Base-by-base conservation (phyloP, 2,329 filamentous ascomycete genomes). In the Xylariales sp. region DNA sequence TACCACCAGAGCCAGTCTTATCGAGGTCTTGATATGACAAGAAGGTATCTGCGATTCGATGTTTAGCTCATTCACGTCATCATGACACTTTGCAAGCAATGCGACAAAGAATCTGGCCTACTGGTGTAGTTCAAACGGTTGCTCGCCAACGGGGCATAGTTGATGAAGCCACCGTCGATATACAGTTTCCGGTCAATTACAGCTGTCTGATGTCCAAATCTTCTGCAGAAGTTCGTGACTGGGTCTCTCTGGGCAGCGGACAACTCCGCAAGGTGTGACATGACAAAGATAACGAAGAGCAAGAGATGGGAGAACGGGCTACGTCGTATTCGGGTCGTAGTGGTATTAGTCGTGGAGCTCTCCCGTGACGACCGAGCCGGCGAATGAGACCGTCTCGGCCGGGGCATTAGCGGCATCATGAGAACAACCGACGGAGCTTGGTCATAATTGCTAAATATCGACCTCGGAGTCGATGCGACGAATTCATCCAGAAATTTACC, bases 81-180 rank as follows among this genome's bases (percentile, higher is more conserved):
- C 35, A 35, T 31, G 14, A 31, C 4, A 7, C 18, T 10, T 36
- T 11, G 5, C 12, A 33, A 22, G 10, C 7, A 33, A 25, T n/a
- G 20, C 5, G 9, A 10, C 24, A n/a, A 20, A 20, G 25, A 34
- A 29, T 18, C 3, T 19, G 4, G 18, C 73, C 42, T 63, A 81
- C 78, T 82, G 15, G 76, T 72, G 50, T 74, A 73, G 48, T 81
- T 80, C 12, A 59, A 56, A 1, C 68, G 62, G 49, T 71, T 69
- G 31, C 66, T 58, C 3, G 66, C 56, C 15, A 74, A 59, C 2
- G 73, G 67, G 49, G 69, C 74, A 60, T 73, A 80, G 50, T 76
- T 72, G 20, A 82, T 54, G 40, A 74, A 61, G 4, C 79, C 79
- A 27, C 80, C 80, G 51, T 84, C 78, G 39, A 84, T 76, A 54